Evolutionary conservation across 495 filamentous ascomycete genomes (phyloP).

Genomic region (Talaromyces proteolyticus): DNA sequence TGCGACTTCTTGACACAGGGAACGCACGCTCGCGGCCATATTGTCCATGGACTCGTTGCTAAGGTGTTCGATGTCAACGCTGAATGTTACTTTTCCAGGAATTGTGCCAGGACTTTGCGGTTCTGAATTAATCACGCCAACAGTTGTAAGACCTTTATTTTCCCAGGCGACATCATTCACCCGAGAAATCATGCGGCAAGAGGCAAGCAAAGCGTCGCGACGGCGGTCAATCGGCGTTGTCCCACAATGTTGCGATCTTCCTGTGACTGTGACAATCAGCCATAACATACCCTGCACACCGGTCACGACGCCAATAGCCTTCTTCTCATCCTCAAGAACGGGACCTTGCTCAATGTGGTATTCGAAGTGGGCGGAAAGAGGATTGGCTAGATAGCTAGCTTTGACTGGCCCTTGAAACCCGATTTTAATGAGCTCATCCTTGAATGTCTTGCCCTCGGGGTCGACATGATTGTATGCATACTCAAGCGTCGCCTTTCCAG

Average conservation of each 20-base stretch:
- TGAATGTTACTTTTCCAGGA: no score
- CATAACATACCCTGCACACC: constrained; percentile 60
- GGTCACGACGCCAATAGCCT: constrained; percentile 60
- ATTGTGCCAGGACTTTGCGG: no score
- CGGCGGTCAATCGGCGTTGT: constrained; percentile 55
- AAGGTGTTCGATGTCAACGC: no score
- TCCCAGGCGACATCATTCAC: no score
- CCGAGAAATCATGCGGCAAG: no score
- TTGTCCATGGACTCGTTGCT: no score
- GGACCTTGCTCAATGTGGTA: constrained; percentile 78
- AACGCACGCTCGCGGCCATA: no score
- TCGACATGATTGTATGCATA: constrained; percentile 47
- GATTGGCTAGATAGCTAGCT: constrained; percentile 29
- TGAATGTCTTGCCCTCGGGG: constrained; percentile 44
- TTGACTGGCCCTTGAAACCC: constrained; percentile 54
- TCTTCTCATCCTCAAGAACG: constrained; percentile 48
- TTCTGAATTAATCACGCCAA: no score
- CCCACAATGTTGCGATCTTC: constrained; percentile 65
- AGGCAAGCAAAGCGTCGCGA: constrained; percentile 58
- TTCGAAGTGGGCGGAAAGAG: constrained; percentile 70
- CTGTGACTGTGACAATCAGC: constrained; percentile 54
- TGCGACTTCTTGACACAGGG: no score
- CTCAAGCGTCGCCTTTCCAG: constrained; percentile 53
- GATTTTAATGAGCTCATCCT: constrained; percentile 56
- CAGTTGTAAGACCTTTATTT: no score